Percentiles rank a stretch among this genome's conserved stretches.
These are phyloP conservation scores for Mortierella alpina DNA, from an alignment of 192 early-diverging fungal species.

Conservation along the genomic window DNA sequence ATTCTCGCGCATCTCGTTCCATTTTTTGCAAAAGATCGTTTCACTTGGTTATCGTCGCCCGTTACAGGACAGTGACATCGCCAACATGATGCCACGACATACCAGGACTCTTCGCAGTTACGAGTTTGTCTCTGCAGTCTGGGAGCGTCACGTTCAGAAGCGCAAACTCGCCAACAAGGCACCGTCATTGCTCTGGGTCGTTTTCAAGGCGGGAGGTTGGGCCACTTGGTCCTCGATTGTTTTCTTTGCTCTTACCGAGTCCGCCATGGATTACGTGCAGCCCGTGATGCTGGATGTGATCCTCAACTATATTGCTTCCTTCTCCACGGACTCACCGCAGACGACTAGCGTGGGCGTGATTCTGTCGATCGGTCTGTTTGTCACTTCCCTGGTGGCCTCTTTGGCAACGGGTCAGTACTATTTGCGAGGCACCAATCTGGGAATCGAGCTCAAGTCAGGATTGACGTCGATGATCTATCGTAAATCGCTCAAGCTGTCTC, in stretches of 20 bases:
- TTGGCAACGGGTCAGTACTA: constrained; percentile 18
- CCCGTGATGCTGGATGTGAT: constrained; percentile 46
- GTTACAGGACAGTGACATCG: constrained; percentile 28
- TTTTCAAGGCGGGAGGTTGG: constrained; percentile 29
- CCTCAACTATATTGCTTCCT: constrained; percentile 39
- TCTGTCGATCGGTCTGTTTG: constrained; percentile 37
- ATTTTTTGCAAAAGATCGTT: constrained; percentile 43
- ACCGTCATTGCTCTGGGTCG: constrained; percentile 28
- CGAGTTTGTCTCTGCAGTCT: not conserved
- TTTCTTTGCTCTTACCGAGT: constrained; percentile 3
- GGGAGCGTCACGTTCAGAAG: constrained; percentile 21
- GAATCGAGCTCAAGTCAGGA: constrained; percentile 35
- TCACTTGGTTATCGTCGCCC: constrained; percentile 27
- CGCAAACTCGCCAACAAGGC: not conserved
- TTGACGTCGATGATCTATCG: constrained; percentile 52
- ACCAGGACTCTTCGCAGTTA: constrained; percentile 17
- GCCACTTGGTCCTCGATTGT: constrained; percentile 33
- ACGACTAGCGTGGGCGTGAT: constrained; percentile 24
- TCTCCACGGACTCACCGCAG: constrained; percentile 20
- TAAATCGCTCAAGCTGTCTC: constrained; percentile 44
- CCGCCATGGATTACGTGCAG: constrained; percentile 24
- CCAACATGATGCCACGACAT: constrained; percentile 34
- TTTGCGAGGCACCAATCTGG: constrained; percentile 15
- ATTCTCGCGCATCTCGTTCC: constrained; percentile 39
- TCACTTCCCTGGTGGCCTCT: constrained; percentile 5